Conservation (phyloP, 192 early-diverging fungal species). For the Lunasporangiospora selenospora region DNA sequence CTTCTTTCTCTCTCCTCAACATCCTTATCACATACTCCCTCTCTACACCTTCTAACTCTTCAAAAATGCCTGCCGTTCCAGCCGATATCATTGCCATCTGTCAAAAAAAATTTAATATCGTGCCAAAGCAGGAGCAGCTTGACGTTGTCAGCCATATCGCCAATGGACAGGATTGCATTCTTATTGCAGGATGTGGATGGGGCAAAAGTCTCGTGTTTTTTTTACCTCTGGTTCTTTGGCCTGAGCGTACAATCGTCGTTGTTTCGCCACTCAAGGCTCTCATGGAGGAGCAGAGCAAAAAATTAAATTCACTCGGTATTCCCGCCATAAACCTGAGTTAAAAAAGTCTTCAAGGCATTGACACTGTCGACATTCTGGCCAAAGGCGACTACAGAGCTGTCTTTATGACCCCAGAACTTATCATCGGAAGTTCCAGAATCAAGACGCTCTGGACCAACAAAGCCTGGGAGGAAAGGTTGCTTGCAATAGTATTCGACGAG, state of each 20-base stretch:
- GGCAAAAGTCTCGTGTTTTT: constrained; percentile 21
- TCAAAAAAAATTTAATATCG: constrained; percentile 10
- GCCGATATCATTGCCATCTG: constrained; percentile 3
- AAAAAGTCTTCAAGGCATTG: background rate
- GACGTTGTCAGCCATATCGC: constrained; percentile 7
- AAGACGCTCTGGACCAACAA: constrained; percentile 4
- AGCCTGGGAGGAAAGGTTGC: background rate
- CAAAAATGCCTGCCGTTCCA: too few relatives aligned
- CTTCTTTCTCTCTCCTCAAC: too few relatives aligned
- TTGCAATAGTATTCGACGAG: constrained; percentile 10
- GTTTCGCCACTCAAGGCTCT: constrained; percentile 22
- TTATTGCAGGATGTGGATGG: constrained; percentile 27
- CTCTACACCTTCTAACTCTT: too few relatives aligned
- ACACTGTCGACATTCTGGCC: background rate
- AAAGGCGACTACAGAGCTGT: constrained; percentile 14
- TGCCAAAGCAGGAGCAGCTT: constrained; percentile 21
- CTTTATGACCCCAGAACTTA: constrained; percentile 22
- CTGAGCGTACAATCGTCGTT: background rate
- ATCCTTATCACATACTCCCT: background rate
- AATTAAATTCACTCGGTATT: background rate
- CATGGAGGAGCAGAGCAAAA: constrained; percentile 22
- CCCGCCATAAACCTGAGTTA: constrained; percentile 3
- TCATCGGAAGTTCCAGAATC: background rate
- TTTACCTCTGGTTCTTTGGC: constrained; percentile 16
- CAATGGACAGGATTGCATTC: constrained; percentile 13